These are phyloP conservation scores for Xylaria sp. DNA, from an alignment of 2,329 filamentous ascomycete species.

Conservation along the genomic window DNA sequence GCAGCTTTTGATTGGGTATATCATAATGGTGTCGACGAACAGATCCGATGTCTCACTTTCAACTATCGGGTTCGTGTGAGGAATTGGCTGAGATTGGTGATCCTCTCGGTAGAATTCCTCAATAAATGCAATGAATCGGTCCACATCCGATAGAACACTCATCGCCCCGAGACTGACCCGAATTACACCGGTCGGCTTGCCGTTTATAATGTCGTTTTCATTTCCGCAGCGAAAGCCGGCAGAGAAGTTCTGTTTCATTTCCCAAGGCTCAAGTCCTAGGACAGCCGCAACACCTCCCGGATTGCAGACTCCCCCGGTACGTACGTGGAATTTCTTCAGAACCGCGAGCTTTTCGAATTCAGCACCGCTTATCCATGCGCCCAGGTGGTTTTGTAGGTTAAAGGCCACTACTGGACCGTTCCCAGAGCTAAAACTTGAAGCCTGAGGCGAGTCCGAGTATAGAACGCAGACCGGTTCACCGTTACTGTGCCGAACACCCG, in stretches of 20 bases:
- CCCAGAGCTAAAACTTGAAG: slow-evolving; percentile 31
- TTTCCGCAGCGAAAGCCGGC: slow-evolving; percentile 78
- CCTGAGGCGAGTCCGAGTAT: slow-evolving; percentile 44
- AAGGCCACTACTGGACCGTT: slow-evolving; percentile 78
- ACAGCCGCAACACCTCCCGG: slow-evolving; percentile 76
- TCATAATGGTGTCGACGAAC: slow-evolving; percentile 58
- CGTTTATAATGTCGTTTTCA: slow-evolving; percentile 73
- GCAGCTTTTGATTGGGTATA: slow-evolving; percentile 96
- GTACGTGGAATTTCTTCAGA: slow-evolving; percentile 73
- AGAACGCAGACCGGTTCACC: slow-evolving; percentile 58
- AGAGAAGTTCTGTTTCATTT: slow-evolving; percentile 80
- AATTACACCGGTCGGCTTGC: slow-evolving; percentile 83
- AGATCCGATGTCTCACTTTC: slow-evolving; percentile 29
- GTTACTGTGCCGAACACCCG: slow-evolving; percentile 62
- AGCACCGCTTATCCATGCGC: slow-evolving; percentile 70
- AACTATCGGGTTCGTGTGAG: not conserved
- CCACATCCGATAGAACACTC: slow-evolving; percentile 72
- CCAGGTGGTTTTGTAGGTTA: slow-evolving; percentile 65
- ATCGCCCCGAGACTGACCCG: slow-evolving; percentile 84
- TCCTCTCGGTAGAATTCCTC: slow-evolving; percentile 55
- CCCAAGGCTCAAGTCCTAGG: slow-evolving; percentile 69
- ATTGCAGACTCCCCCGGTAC: slow-evolving; percentile 87
- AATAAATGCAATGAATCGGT: slow-evolving; percentile 65
- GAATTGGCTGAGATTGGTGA: slow-evolving; percentile 13
- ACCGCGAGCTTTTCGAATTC: slow-evolving; percentile 84